Evolutionary conservation across 1,284 basidiomycete genomes (phyloP).

Genomic region (Ustilago sp.): DNA sequence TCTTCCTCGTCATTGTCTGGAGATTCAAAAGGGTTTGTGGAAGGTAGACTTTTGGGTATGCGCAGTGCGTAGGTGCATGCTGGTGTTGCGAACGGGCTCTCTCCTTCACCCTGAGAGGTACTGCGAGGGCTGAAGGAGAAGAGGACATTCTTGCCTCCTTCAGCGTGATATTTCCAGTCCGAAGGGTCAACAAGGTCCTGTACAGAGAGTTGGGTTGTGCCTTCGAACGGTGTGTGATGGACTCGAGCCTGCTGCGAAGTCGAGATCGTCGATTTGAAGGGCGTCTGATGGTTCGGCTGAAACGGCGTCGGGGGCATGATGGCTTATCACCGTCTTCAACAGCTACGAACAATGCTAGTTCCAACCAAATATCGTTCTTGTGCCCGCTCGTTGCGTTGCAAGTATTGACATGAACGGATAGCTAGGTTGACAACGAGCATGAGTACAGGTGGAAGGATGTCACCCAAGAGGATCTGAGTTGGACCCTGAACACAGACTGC

Average conservation of each 20-base stretch:
- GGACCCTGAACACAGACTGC: constrained; percentile 2
- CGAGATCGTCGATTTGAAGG: constrained; percentile 54
- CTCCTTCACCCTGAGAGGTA: not conserved
- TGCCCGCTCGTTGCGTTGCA: no score
- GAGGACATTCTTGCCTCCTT: constrained; percentile 55
- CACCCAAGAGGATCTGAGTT: constrained; percentile 3
- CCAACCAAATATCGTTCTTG: no score
- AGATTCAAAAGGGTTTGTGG: not conserved
- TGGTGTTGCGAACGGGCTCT: constrained; percentile 23
- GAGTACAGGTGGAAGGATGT: not conserved
- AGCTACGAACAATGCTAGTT: no score
- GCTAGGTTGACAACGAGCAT: not conserved
- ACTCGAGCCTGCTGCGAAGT: constrained; percentile 35
- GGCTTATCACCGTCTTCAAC: not conserved
- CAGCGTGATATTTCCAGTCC: constrained; percentile 49
- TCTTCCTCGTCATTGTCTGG: constrained; percentile 25
- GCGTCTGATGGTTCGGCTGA: constrained; percentile 43
- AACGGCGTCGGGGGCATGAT: constrained; percentile 51
- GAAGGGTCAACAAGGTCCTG: constrained; percentile 29
- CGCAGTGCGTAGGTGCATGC: constrained; percentile 29
- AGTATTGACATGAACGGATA: no score
- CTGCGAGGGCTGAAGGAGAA: constrained; percentile 26
- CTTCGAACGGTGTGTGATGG: constrained; percentile 24
- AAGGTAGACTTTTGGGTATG: constrained; percentile 26
- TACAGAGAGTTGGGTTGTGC: constrained; percentile 12